Evolutionary conservation across 2,329 filamentous ascomycete species (phyloP), one percentile per base, ranked within the genome.

Genomic region (Cladophialophora carrionii): DNA sequence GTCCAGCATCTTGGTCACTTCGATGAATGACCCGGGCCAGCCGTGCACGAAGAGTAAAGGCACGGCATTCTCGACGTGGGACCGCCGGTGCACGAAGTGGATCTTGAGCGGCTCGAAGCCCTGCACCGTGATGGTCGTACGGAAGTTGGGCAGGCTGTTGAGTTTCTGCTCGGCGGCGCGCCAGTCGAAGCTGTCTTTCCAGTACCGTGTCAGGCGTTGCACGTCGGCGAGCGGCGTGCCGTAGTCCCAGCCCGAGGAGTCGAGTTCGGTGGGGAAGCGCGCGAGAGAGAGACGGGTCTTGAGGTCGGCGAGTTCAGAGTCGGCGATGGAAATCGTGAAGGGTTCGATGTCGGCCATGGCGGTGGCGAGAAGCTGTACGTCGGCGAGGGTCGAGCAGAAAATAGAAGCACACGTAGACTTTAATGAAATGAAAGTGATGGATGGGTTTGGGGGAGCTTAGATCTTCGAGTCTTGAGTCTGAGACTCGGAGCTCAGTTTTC

Each of bases 121-220:
- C 5, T 66, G 56, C 32, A 61, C 63, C 12, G 56, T 31, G 64
- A 71, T 68, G 1, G 71, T 73, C 0, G 83, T 84, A 1, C 77
- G 81, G 75, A 82, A 89, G 57, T 90, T 87, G 0, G 86, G 84
- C 6, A 88, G 74, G 32, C 81, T 65, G 72, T 90, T 90, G 10
- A 90, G 73, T 54, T 80, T 78, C 4, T 78, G 75, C 74, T 90
- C 88, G 22, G 82, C 81, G 41, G 78, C 77, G 34, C 85, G 81
- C 88, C 88, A 91, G 73, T 89, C 83, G 72, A 83, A 87, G 0
- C 72, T 72, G 4, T 82, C 76, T 43, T 80, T 78, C 88, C 87
- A 90, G 69, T 84, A 79, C 4, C 78, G 75, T 1, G 82, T 78
- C 24, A 90, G 78, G 9, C 86, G 80, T 71, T 86, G 85, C 64